Conservation (phyloP, 495 filamentous ascomycete species). For the Xylaria grammica region DNA sequence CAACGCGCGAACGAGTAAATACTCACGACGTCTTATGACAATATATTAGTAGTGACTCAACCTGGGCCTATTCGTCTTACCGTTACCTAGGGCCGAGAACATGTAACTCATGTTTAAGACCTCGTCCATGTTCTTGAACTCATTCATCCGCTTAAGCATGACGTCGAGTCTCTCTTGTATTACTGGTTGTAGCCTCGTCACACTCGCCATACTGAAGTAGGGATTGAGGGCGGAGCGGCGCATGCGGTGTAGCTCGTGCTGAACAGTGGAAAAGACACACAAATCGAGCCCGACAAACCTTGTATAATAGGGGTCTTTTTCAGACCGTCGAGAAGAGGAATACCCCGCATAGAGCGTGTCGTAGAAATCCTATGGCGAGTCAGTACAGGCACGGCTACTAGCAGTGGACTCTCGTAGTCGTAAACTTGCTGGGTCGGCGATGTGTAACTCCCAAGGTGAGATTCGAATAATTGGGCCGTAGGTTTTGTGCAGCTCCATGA, state of each 20-base stretch:
- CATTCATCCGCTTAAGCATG: conserved; percentile 28
- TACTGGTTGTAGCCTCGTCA: conserved; percentile 37
- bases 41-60: conserved; percentile 38
- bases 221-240: conserved; percentile 46
- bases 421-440: conserved; percentile 14
- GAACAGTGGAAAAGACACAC: conserved; percentile 52
- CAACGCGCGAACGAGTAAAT: not conserved
- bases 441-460: conserved; percentile 39
- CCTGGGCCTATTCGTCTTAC: not conserved
- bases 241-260: conserved; percentile 50
- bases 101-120: conserved; percentile 3
- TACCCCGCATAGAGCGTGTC: conserved; percentile 14
- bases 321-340: conserved; percentile 1
- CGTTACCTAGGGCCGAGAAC: conserved; percentile 3
- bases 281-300: conserved; percentile 26
- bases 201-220: conserved; percentile 49
- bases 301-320: not conserved
- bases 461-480: conserved; percentile 49
- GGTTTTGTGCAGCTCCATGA: conserved; percentile 56
- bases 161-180: conserved; percentile 33
- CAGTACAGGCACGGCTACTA: not conserved
- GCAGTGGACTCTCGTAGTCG: not conserved
- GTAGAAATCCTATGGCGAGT: conserved; percentile 17
- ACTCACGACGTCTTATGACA: conserved; percentile 34
- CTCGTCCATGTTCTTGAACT: conserved; percentile 26